These are phyloP conservation scores for Populus hybrid DNA, from an alignment of 441 rosid genomes.

Conservation along the genomic window DNA sequence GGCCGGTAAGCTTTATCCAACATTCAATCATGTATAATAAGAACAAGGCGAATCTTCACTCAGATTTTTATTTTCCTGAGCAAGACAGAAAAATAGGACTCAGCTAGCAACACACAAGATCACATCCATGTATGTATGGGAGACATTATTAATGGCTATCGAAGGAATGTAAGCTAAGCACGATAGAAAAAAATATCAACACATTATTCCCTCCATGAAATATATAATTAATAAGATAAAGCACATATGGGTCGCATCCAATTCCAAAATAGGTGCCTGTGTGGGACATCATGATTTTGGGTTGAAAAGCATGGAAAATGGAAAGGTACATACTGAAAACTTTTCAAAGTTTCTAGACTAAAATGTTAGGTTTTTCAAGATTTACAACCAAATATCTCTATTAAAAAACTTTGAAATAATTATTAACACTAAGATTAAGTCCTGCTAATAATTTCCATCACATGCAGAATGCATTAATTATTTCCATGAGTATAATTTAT, in stretches of 20 bases:
- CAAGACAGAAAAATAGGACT: background rate
- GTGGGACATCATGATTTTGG: background rate
- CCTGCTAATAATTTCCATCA: too few species aligned
- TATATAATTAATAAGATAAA: too few species aligned
- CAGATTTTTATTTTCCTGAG: background rate
- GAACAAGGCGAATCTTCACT: background rate
- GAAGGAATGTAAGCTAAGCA: too few species aligned
- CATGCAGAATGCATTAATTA: too few species aligned
- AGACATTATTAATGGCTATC: background rate
- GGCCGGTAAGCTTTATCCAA: background rate
- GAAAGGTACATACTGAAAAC: background rate
- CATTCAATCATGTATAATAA: background rate
- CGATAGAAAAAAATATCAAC: too few species aligned
- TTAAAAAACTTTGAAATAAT: background rate
- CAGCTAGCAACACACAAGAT: background rate
- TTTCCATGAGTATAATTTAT: too few species aligned
- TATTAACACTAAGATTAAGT: background rate
- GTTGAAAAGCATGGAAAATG: too few species aligned
- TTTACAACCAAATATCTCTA: background rate
- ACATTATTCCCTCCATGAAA: too few species aligned
- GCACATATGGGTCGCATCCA: too few species aligned
- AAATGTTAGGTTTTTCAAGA: too few species aligned
- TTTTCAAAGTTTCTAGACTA: background rate
- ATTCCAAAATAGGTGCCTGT: too few species aligned
- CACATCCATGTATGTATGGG: background rate